A percentile compares a stretch with the other conserved stretches of the same genome.
phyloP scores from a whole-genome alignment of 2,329 filamentous ascomycete species.

The Rhytidhysteron rufulum region DNA sequence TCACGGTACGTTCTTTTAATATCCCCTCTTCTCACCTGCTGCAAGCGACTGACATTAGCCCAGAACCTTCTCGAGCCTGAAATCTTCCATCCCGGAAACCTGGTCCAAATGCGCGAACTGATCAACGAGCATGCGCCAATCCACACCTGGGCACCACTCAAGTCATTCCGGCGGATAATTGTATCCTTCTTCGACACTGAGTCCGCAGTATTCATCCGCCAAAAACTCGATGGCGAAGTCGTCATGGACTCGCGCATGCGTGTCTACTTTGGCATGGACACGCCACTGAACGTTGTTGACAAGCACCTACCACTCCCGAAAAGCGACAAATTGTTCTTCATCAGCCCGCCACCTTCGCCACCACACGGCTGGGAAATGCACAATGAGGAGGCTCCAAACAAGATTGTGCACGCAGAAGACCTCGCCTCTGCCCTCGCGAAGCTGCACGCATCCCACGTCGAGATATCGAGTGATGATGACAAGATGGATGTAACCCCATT shows the following conservation, averaged over 20 bases:
- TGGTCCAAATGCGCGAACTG: slow-evolving; percentile 68
- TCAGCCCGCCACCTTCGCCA: slow-evolving; percentile 60
- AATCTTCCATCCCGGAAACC: slow-evolving; percentile 71
- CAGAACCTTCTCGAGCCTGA: slow-evolving; percentile 66
- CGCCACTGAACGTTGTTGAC: slow-evolving; percentile 35
- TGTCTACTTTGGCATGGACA: slow-evolving; percentile 37
- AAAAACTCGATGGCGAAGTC: slow-evolving; percentile 69
- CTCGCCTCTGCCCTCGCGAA: slow-evolving; percentile 54
- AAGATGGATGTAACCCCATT: slow-evolving; percentile 17
- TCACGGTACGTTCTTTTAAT: slow-evolving; percentile 51
- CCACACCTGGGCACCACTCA: slow-evolving; percentile 74
- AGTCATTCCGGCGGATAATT: slow-evolving; percentile 77
- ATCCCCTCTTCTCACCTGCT: slow-evolving; percentile 1
- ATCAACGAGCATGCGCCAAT: slow-evolving; percentile 67
- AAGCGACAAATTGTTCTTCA: slow-evolving; percentile 62
- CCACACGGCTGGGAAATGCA: slow-evolving; percentile 63
- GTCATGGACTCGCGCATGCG: slow-evolving; percentile 60
- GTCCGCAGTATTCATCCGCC: slow-evolving; percentile 66
- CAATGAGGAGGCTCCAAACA: slow-evolving; percentile 62
- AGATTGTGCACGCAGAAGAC: slow-evolving; percentile 61
- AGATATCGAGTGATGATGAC: slow-evolving; percentile 24
- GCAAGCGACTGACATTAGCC: slow-evolving; percentile 10
- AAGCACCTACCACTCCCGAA: slow-evolving; percentile 47
- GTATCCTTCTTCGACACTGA: slow-evolving; percentile 71
- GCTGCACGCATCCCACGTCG: slow-evolving; percentile 41